Conservation (phyloP, 306 rosid genomes). For the Vigna angularis region DNA sequence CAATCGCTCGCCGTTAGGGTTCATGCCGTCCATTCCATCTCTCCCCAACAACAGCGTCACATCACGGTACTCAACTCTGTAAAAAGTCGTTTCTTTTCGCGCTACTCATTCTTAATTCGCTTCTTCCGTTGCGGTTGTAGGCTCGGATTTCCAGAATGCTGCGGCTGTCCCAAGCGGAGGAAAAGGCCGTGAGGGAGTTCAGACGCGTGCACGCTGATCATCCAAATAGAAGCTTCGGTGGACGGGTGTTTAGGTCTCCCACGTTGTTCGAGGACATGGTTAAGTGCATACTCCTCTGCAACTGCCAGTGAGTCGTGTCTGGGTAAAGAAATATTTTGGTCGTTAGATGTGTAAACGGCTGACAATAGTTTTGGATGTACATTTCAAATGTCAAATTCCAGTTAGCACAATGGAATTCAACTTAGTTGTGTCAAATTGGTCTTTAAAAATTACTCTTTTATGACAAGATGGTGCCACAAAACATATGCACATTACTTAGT, state of each 20-base stretch:
- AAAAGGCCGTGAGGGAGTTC: slow-evolving; percentile 48
- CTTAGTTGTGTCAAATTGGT: no score
- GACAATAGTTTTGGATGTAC: no score
- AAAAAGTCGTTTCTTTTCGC: neutral
- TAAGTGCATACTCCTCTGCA: slow-evolving; percentile 65
- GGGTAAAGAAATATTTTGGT: no score
- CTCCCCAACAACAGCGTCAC: slow-evolving; percentile 38
- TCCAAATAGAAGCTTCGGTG: slow-evolving; percentile 34
- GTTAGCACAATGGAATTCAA: no score
- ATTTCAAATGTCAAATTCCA: no score
- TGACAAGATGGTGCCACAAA: no score
- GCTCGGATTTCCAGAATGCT: slow-evolving; percentile 59
- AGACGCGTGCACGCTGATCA: slow-evolving; percentile 7
- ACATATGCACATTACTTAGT: no score
- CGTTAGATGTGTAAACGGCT: no score
- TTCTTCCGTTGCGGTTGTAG: slow-evolving; percentile 17
- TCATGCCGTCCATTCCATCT: slow-evolving; percentile 19
- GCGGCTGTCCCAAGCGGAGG: slow-evolving; percentile 53
- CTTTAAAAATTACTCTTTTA: no score
- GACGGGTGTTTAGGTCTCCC: slow-evolving; percentile 63
- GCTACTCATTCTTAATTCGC: neutral
- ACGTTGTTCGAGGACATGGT: slow-evolving; percentile 68
- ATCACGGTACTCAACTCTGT: slow-evolving; percentile 32
- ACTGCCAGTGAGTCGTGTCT: slow-evolving; percentile 51
- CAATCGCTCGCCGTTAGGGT: slow-evolving; percentile 41